Evolutionary conservation across 768 basidiomycete species (phyloP), one percentile per base, ranked within the genome.

Genomic region (Leccinum variicolor): DNA sequence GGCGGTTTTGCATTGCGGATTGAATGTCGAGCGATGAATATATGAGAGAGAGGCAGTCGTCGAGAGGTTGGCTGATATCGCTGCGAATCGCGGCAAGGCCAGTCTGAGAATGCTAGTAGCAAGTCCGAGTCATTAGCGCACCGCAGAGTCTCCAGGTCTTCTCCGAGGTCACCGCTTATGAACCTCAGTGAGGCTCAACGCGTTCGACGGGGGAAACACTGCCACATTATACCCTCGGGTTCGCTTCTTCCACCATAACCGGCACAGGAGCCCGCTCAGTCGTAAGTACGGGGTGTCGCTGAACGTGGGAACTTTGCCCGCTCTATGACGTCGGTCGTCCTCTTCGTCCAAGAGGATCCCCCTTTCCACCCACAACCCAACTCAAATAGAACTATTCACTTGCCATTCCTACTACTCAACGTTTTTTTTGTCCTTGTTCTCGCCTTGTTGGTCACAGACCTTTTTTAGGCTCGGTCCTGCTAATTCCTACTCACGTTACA

Each of bases 1-100:
- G 71, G 63, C 52, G 55, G 56, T 62, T 55, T 28, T 62, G 49
- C 70, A 71, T 71, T 56, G 65, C 63, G 61, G 64, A 63, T 33
- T 13, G 13, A 33, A 33, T 13, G 31, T 33, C 31, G 31, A 33
- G 31, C 6, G 31, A 33, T 54, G 57, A 55, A 47, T 59, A 54
- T 57, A 60, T 54, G 48, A 48, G 49, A 36, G 17, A 45, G 3
- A 6, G 50, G 19, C 33, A 23, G 41, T 41, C 41, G 33, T 34
- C 34, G 34, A 34, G 34, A 34, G 15, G 14, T 34, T 15, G 34
- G 34, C 31, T 17, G 3, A n/a, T n/a, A n/a, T n/a, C n/a, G 15
- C 34, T 36, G 34, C 34, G 34, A 36, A 36, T 36, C 34, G 31
- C 31, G 31, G 31, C 31, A 13, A 31, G 31, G 31, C 31, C 31